Conservation (phyloP, 345 rosid species). For the Rhizophora mangle region DNA sequence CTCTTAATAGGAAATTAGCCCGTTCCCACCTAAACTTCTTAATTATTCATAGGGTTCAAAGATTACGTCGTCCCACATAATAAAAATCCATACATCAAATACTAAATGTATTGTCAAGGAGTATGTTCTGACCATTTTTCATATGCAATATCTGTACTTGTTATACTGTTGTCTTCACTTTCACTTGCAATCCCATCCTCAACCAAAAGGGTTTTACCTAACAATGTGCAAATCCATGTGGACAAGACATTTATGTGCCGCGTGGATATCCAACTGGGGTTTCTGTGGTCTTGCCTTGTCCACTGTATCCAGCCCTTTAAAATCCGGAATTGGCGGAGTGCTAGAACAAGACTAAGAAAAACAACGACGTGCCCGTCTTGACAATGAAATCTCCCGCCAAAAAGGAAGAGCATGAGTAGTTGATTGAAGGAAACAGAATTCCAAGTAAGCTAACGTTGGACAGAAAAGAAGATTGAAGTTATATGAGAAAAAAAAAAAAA, state of each 20-base stretch:
- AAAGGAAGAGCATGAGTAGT: conserved; percentile 2
- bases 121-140: too few species aligned
- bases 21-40: not conserved
- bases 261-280: not conserved
- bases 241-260: conserved; percentile 3
- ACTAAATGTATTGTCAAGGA: too few species aligned
- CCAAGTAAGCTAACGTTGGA: not conserved
- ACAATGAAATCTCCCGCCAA: conserved; percentile 49
- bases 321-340: conserved; percentile 19
- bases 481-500: too few species aligned
- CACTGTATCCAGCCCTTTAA: not conserved
- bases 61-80: not conserved
- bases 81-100: too few species aligned
- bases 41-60: not conserved
- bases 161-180: not conserved
- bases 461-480: not conserved
- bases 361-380: conserved; percentile 28
- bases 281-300: conserved; percentile 3
- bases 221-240: conserved; percentile 15
- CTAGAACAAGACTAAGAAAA: conserved; percentile 1
- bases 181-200: not conserved
- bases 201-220: conserved; percentile 16
- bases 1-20: not conserved
- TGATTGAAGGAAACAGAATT: not conserved
- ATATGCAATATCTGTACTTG: too few species aligned